Percentiles rank a stretch among this genome's conserved stretches.
phyloP scores from a whole-genome alignment of 164 flowering plant genomes.

The Nelumbo lutea region DNA sequence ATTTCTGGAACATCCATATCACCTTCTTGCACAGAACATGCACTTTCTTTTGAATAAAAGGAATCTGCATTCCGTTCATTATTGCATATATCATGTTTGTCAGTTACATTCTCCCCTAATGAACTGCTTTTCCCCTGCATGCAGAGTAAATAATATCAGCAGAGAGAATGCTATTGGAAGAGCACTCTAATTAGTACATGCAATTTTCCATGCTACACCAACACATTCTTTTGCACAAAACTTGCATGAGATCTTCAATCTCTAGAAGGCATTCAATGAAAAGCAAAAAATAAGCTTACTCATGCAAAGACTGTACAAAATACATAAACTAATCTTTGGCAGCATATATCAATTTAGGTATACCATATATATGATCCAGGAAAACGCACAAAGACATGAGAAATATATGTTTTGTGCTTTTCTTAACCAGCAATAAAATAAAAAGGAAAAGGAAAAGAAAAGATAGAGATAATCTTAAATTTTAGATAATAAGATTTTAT shows the following conservation, averaged over 20 bases:
- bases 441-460: background rate
- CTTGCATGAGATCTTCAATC: background rate
- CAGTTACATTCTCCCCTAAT: conserved; percentile 36
- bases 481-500: background rate
- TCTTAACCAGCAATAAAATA: background rate
- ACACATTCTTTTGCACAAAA: background rate
- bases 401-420: too few relatives aligned
- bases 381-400: background rate
- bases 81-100: conserved; percentile 17
- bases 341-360: background rate
- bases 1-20: conserved; percentile 92
- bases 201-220: background rate
- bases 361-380: background rate
- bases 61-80: conserved; percentile 17
- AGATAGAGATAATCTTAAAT: background rate
- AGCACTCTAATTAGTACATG: background rate
- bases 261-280: background rate
- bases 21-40: conserved; percentile 44
- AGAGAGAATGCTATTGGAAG: conserved; percentile 2
- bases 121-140: conserved; percentile 57
- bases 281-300: background rate
- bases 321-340: background rate
- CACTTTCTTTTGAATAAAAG: conserved; percentile 15
- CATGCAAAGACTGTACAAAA: background rate
- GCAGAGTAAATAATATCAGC: background rate